These are phyloP conservation scores for Didymella pinodella DNA, from an alignment of 2,329 filamentous ascomycete species.

Conservation along the genomic window DNA sequence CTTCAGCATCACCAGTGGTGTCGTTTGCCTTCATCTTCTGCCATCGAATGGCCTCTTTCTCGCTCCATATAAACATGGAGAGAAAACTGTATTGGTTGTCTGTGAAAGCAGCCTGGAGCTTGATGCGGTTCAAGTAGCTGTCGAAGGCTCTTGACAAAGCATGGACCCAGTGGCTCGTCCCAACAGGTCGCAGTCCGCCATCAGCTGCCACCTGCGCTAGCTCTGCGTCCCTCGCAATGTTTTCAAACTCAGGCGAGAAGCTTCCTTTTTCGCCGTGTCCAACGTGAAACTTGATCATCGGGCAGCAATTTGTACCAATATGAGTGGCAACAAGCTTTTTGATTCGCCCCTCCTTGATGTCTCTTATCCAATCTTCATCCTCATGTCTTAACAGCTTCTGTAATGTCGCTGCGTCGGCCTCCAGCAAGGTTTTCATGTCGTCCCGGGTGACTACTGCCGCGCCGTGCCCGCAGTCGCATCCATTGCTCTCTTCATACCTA, in stretches of 20 bases:
- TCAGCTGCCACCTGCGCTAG: background rate
- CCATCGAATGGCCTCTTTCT: background rate
- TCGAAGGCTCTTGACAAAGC: background rate
- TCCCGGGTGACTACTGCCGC: background rate
- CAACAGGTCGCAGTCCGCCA: background rate
- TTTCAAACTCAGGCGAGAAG: background rate
- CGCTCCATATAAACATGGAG: background rate
- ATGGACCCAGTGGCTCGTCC: background rate
- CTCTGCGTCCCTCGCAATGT: background rate
- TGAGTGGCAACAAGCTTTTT: slow-evolving; percentile 1
- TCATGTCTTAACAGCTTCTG: slow-evolving; percentile 3
- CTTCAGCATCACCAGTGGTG: background rate
- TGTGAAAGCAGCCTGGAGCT: background rate
- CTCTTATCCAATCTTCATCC: background rate
- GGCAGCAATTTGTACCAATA: background rate
- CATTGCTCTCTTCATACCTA: background rate
- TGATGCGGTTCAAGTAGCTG: background rate
- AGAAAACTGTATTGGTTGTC: slow-evolving; percentile 5
- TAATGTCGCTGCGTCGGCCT: background rate
- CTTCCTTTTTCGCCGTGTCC: background rate
- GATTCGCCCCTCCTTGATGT: background rate
- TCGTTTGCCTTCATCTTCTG: background rate
- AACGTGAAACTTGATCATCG: background rate
- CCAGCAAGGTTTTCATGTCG: background rate
- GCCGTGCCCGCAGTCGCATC: background rate